Conservation (phyloP, 1,284 basidiomycete genomes). For the Ganoderma multipileum region DNA sequence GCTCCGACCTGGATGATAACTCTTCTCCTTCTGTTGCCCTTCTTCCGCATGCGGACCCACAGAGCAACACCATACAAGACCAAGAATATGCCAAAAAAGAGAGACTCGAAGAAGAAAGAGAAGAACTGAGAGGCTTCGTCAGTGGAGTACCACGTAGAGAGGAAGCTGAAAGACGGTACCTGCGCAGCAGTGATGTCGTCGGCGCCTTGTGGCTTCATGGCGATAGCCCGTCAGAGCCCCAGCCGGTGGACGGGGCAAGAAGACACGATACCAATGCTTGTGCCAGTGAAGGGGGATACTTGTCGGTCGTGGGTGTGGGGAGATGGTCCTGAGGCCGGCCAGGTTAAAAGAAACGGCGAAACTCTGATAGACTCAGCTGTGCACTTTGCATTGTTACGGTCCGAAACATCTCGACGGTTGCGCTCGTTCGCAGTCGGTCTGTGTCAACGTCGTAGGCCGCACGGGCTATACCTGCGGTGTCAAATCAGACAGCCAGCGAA, state of each 20-base stretch:
- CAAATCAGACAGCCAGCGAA: not conserved
- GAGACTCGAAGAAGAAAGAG: slow-evolving; percentile 22
- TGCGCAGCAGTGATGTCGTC: not conserved
- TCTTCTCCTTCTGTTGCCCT: not conserved
- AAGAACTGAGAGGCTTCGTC: slow-evolving; percentile 12
- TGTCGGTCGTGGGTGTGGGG: not conserved
- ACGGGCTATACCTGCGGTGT: not conserved
- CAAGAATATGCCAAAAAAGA: slow-evolving; percentile 23
- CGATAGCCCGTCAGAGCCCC: not conserved
- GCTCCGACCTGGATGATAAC: slow-evolving; percentile 7
- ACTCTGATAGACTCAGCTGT: not conserved
- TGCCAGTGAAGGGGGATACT: not conserved
- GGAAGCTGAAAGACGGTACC: not conserved
- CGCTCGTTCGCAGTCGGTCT: not conserved
- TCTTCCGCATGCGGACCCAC: slow-evolving; percentile 16
- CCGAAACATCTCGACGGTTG: not conserved
- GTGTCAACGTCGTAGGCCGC: not conserved
- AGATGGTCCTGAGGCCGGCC: not conserved
- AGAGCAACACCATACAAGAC: slow-evolving; percentile 22
- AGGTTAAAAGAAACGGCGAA: not conserved
- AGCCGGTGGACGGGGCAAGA: not conserved
- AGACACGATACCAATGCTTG: not conserved
- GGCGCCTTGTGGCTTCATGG: not conserved
- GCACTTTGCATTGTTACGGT: not conserved
- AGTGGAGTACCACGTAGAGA: not conserved